These are phyloP conservation scores for Metschnikowia kunwiensis DNA, from an alignment of 805 yeast species.

Conservation along the genomic window DNA sequence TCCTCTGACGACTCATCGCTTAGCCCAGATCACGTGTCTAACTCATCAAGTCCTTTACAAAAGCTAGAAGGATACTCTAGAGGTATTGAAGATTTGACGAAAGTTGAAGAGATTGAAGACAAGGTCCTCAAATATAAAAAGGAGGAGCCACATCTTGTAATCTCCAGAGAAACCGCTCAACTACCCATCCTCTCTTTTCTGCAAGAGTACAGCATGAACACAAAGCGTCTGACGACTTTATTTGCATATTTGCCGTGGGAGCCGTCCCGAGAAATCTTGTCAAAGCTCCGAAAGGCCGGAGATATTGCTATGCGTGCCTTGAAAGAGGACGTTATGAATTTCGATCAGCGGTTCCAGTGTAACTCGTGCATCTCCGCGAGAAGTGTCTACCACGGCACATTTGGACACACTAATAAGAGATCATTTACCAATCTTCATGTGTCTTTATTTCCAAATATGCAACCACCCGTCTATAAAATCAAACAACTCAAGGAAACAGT, in stretches of 20 bases:
- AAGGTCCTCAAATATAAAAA: no score
- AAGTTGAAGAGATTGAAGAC: no score
- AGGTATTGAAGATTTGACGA: no score
- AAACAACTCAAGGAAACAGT: constrained; percentile 1
- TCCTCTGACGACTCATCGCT: constrained; percentile 16
- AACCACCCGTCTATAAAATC: constrained; percentile 1
- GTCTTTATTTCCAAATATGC: constrained; percentile 17
- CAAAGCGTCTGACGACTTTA: constrained; percentile 12
- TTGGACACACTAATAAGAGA: constrained; percentile 8
- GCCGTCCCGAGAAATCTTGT: constrained; percentile 7
- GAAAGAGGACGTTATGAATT: constrained; percentile 2
- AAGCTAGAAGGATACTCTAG: no score
- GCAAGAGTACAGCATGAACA: constrained; percentile 22
- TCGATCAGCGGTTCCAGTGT: constrained; percentile 7
- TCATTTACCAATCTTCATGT: constrained; percentile 18
- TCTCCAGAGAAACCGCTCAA: no score
- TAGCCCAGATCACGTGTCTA: constrained; percentile 6
- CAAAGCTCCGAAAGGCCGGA: constrained; percentile 5
- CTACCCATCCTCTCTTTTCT: constrained; percentile 10
- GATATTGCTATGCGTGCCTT: constrained; percentile 5
- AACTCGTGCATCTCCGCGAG: constrained; percentile 6
- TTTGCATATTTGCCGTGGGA: constrained; percentile 22
- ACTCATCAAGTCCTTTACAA: no score
- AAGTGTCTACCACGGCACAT: constrained; percentile 8
- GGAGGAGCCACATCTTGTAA: no score